These are phyloP conservation scores for Candida glaebosa DNA, from an alignment of 805 yeast species.

Conservation along the genomic window DNA sequence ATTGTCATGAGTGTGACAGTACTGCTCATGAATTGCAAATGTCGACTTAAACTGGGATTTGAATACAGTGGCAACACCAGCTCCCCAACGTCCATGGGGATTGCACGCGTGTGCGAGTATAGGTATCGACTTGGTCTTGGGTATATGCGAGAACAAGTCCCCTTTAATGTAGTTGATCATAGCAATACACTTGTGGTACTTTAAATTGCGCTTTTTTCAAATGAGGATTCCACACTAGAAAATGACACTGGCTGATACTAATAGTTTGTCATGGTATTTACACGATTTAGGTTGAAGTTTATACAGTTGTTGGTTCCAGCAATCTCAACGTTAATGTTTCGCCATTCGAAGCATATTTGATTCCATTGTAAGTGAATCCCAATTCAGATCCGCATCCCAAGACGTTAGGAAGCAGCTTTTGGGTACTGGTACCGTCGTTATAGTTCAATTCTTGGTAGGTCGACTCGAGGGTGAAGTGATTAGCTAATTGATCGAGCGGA, in stretches of 20 bases:
- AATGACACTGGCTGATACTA: too few species aligned
- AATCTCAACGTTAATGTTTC: slow-evolving; percentile 18
- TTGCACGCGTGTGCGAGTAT: slow-evolving; percentile 79
- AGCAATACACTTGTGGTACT: slow-evolving; percentile 7
- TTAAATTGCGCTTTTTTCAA: background rate
- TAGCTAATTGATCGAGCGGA: slow-evolving; percentile 5
- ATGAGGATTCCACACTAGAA: too few species aligned
- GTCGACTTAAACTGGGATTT: slow-evolving; percentile 54
- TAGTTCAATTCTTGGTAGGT: slow-evolving; percentile 27
- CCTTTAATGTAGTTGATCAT: slow-evolving; percentile 52
- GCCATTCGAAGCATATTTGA: slow-evolving; percentile 27
- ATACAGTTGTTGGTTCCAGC: too few species aligned
- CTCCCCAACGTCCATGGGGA: slow-evolving; percentile 79
- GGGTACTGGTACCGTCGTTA: slow-evolving; percentile 4
- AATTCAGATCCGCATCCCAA: slow-evolving; percentile 34
- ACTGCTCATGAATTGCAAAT: slow-evolving; percentile 43
- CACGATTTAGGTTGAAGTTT: too few species aligned
- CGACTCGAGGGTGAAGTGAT: slow-evolving; percentile 25
- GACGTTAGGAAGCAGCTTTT: slow-evolving; percentile 11
- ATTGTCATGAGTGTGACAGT: slow-evolving; percentile 31
- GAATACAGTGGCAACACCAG: slow-evolving; percentile 70
- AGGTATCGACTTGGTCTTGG: slow-evolving; percentile 25
- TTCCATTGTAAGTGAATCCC: slow-evolving; percentile 25
- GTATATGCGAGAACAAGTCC: slow-evolving; percentile 45
- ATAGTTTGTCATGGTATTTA: too few species aligned